Percentiles rank a stretch among this genome's conserved stretches.
Evolutionary conservation across 352 stramenopile species (phyloP).

Genomic region (Globisporangium radiosum): DNA sequence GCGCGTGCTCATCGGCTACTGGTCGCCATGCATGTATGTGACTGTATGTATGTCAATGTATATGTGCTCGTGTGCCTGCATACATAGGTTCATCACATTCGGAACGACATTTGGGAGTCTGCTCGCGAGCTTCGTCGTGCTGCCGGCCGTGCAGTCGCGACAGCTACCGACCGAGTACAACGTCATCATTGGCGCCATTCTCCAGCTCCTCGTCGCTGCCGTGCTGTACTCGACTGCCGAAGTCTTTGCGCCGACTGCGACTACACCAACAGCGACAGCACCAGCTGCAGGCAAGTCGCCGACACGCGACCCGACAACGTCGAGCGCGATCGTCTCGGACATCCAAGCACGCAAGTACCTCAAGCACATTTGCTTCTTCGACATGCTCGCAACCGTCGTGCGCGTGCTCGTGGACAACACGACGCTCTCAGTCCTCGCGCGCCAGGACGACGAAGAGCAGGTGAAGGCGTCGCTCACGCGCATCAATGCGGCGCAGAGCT

Average conservation of each 20-base stretch:
- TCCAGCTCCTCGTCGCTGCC: slow-evolving; percentile 54
- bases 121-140: slow-evolving; percentile 62
- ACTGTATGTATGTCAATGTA: background rate
- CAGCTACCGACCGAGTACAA: slow-evolving; percentile 70
- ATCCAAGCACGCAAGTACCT: slow-evolving; percentile 73
- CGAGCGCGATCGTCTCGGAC: slow-evolving; percentile 37
- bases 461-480: slow-evolving; percentile 68
- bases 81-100: slow-evolving; percentile 70
- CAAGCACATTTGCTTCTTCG: slow-evolving; percentile 86
- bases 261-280: background rate
- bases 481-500: slow-evolving; percentile 82
- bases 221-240: slow-evolving; percentile 52
- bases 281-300: background rate
- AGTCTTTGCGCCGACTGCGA: slow-evolving; percentile 22
- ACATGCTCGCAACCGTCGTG: slow-evolving; percentile 73
- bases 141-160: slow-evolving; percentile 43
- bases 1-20: background rate
- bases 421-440: slow-evolving; percentile 66
- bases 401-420: slow-evolving; percentile 80
- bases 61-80: background rate
- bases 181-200: slow-evolving; percentile 39
- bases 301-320: slow-evolving; percentile 14
- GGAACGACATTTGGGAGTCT: slow-evolving; percentile 75
- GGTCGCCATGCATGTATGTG: no score
- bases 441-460: slow-evolving; percentile 47